Percentiles rank a stretch among this genome's conserved stretches.
Conservation (phyloP, 805 yeast genomes). For the Ogataea glucozyma region DNA sequence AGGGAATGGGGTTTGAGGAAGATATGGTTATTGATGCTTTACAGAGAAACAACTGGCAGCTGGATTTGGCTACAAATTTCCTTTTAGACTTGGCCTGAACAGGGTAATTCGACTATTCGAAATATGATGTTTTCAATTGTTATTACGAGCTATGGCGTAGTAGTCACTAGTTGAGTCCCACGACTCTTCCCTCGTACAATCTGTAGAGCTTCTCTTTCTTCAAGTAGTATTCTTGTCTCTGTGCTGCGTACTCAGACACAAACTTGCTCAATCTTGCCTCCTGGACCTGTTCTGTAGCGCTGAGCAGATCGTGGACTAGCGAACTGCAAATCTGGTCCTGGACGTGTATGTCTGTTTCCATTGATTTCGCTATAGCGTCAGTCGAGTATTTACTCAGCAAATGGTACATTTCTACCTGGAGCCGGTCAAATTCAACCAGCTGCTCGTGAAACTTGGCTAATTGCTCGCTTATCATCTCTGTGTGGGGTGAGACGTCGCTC, state of each 20-base stretch:
- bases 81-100: constrained; percentile 69
- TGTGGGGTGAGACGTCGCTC: constrained; percentile 24
- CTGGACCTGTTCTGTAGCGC: constrained; percentile 16
- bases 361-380: constrained; percentile 36
- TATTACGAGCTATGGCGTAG: too few species aligned
- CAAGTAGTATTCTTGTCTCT: constrained; percentile 45
- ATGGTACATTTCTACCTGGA: constrained; percentile 34
- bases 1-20: constrained; percentile 85
- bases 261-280: constrained; percentile 38
- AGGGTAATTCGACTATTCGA: too few species aligned
- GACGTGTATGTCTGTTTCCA: constrained; percentile 35
- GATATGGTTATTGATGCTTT: constrained; percentile 69
- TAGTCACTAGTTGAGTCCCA: constrained; percentile 16
- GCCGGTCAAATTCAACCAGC: constrained; percentile 23
- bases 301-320: constrained; percentile 21
- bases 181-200: constrained; percentile 46
- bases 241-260: constrained; percentile 41
- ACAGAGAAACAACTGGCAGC: constrained; percentile 65
- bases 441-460: constrained; percentile 24
- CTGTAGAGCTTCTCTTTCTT: constrained; percentile 49
- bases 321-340: constrained; percentile 20
- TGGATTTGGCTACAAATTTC: constrained; percentile 85
- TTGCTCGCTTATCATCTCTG: constrained; percentile 25
- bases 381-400: constrained; percentile 34
- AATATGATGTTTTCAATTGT: neutral